Evolutionary conservation across 257 asterid genomes (phyloP), one percentile per base, ranked within the genome.

Genomic region (Solanum okadae): DNA sequence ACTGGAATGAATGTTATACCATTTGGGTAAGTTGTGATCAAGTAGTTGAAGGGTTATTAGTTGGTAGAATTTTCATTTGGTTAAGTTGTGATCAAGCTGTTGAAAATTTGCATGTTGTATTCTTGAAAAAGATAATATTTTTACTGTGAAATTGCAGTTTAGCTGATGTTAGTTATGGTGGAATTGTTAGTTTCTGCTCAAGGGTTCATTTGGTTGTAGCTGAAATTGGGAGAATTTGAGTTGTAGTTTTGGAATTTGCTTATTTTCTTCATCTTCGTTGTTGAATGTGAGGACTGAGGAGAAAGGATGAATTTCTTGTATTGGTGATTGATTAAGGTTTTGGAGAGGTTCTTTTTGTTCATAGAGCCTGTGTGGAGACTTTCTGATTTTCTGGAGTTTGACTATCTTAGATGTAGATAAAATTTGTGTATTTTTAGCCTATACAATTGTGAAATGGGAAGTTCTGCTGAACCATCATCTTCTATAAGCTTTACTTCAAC

Each of bases 401-500:
- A 27, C 37, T 44, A 15, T 44, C 38, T 25, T 79, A 79, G 67
- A 79, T 44, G 85, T 79, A 79, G 85, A 27, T 27, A 79, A n/a
- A 27, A 4, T 27, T 44, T 44, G 85, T 44, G 37, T 79, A 44
- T 44, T 40, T 42, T 79, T 79, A 44, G 65, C n/a, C 27, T 49
- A 44, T 44, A 44, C 25, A 79, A 79, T 79, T 79, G 65, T 46
- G 27, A 79, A 44, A 79, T 79, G 85, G 85, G 16, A 25, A 25
- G 65, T 79, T 90, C 93, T n/a, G 88, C 90, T 70, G 97, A 93
- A 86, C 96, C 93, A 70, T 93, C 95, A 87, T 94, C 95, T 59
- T 94, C 95, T 86, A 88, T 93, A 49, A 95, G 95, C 71, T 91
- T 92, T 49, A 92, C 94, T 77, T 92, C 98, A 79, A 79, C 94